Percentiles rank a stretch among this genome's conserved stretches.
These are phyloP conservation scores for Candida hispaniensis DNA, from an alignment of 805 yeast species.

Conservation along the genomic window DNA sequence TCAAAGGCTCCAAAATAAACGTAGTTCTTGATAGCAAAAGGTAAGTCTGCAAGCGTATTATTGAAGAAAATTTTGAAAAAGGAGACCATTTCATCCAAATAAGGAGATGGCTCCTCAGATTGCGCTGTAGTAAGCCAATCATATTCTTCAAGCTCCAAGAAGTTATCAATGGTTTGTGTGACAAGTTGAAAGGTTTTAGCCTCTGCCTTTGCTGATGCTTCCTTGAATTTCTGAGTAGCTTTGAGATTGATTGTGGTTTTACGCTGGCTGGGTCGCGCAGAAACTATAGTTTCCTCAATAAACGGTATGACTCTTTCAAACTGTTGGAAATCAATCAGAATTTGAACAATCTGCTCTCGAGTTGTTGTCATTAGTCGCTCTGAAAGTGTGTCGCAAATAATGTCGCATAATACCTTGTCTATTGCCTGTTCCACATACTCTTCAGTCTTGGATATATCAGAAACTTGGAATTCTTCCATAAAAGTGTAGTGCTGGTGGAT, in stretches of 20 bases:
- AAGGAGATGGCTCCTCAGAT: conserved; percentile 55
- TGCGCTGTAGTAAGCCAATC: conserved; percentile 57
- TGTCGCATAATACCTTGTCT: conserved; percentile 56
- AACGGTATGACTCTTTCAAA: conserved; percentile 67
- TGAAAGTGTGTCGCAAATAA: conserved; percentile 54
- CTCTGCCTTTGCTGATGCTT: conserved; percentile 63
- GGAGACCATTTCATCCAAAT: conserved; percentile 72
- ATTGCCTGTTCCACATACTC: conserved; percentile 49
- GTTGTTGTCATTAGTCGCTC: conserved; percentile 56
- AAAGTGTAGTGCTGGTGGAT: conserved; percentile 56
- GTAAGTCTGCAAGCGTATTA: conserved; percentile 73
- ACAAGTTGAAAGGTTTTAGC: conserved; percentile 71
- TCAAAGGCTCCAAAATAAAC: conserved; percentile 83
- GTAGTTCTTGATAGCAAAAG: conserved; percentile 62
- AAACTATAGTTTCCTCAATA: conserved; percentile 38
- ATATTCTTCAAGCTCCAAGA: conserved; percentile 75
- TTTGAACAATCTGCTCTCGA: conserved; percentile 85
- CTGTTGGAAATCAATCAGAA: conserved; percentile 76
- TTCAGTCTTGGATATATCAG: conserved; percentile 48
- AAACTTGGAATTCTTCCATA: conserved; percentile 46
- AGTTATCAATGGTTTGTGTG: conserved; percentile 66
- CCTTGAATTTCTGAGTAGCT: conserved; percentile 45
- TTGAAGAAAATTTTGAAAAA: conserved; percentile 77
- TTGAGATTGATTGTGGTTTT: conserved; percentile 36
- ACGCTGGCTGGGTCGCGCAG: conserved; percentile 29